Evolutionary conservation across 2,329 filamentous ascomycete genomes (phyloP), one percentile per base, ranked within the genome.

Genomic region (Mollisiaceae sp.): DNA sequence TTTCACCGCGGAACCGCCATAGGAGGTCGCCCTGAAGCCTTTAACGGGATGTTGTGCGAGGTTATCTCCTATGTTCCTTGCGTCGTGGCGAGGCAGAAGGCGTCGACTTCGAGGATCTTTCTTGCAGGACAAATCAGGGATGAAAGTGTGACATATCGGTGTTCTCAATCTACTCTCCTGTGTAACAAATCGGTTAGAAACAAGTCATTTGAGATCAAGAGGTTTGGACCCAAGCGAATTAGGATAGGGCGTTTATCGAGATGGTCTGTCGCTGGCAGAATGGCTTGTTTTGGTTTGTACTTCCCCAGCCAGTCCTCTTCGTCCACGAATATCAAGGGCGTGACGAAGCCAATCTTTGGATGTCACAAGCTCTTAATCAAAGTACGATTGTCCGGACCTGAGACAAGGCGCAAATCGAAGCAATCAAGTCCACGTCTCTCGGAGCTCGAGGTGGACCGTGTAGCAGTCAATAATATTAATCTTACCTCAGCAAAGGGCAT

Each of bases 271-370:
- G 61, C 43, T 58, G 54, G 45, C 54, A 61, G 45, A 65, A 64
- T 60, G 60, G 66, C 61, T 65, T 54, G 66, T 45, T 62, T 56
- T 59, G 47, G 22, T 54, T 24, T 32, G 50, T 54, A 54, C 50
- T 4, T 12, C 55, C 47, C 15, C 64, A 68, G 62, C 70, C 71
- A 72, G 67, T 72, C 68, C 59, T 68, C 62, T 67, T 70, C 67
- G 67, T 67, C 70, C 70, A 72, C 70, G 71, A 71, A 62, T 65
- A 41, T 66, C 50, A 35, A 63, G 60, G 55, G 45, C 58, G 52
- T 55, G 59, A 67, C 41, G 38, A 66, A 27, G 57, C 55, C 45
- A 65, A 59, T 63, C 32, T 61, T 41, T 50, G 52, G 57, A 45
- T 60, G 60, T 70, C 69, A 69, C 70, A 62, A 69, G 70, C 60